Evolutionary conservation across 192 early-diverging fungal species (phyloP), one percentile per base, ranked within the genome.

Genomic region (Coemansia aciculifera): DNA sequence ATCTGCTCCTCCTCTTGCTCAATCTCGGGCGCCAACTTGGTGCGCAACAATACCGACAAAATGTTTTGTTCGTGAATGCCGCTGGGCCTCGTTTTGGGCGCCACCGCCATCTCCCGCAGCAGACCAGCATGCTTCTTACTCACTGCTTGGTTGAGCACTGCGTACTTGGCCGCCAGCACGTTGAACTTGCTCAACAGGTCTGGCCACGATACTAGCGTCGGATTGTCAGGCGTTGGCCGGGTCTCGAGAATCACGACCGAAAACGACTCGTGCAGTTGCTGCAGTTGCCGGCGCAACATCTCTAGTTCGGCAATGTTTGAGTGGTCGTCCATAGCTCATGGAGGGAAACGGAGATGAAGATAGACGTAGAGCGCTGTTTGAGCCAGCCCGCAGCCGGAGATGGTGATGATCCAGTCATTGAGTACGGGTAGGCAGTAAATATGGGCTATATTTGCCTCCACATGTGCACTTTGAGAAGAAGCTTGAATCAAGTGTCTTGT

Each of bases 121-220:
- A 75, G 62, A 19, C 42, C 38, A 2, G 73, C 75, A 37, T 78
- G 73, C 62, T 78, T 74, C 17, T 74, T 68, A 36, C 62, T 72
- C 1, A 81, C 68, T 5, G 74, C 75, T 34, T 77, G 83, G 51
- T 66, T 81, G 31, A 85, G 62, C 3, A 74, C 63, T n/a, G 75
- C 73, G 68, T 75, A 85, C 59, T 78, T 77, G 36, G 78, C 79
- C 0, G 75, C 83, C 49, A 85, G 66, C 23, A 85, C 73, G 48
- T 85, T 85, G 66, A 85, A 85, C 62, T 85, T 85, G 83, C 75
- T 85, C 11, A 85, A 63, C 32, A 85, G 60, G 40, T 79, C 79
- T 5, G 83, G 83, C 83, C 83, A 85, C 5, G 75, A 67, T 52
- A 78, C 59, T 13, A 77, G 46, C 43, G 31, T 37, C 7, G 78